Evolutionary conservation across 2,329 filamentous ascomycete genomes (phyloP), one percentile per base, ranked within the genome.

Genomic region (Ustilaginoidea virens): DNA sequence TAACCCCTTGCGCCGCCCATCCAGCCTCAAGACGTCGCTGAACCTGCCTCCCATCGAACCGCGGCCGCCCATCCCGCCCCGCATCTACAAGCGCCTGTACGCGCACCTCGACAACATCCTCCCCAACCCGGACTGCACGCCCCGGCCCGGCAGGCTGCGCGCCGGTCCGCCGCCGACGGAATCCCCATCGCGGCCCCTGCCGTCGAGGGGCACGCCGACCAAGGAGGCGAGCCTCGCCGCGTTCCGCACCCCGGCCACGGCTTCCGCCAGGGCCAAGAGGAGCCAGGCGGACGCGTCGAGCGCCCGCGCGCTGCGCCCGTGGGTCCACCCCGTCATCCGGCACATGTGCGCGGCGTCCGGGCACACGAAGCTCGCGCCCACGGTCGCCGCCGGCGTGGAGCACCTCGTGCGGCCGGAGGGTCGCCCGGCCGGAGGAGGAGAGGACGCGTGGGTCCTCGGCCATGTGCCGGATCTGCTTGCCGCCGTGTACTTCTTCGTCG

Each of bases 71-170:
- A 78, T 83, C 30, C 74, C 75, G 26, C 83, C 82, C 1, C 69
- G 73, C 31, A 66, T 83, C 29, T 96, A 96, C 60, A 80, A 80
- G 44, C 81, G 82, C 33, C 63, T 96, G 21, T 90, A 86, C 49
- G 60, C 60, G 18, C 85, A 87, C 47, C 70, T 96, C 34, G 77
- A 87, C 40, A 72, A 70, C 31, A 74, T 76, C 23, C 60, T 96
- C 5, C 64, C 67, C 10, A 52, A 51, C 17, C 40, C 58, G 11
- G 38, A 49, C 5, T 42, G 44, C 5, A 46, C 51, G 27, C 50
- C 42, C 14, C 52, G 51, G 10, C 28, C 40, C 15, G 37, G 37
- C 2, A 42, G 51, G 10, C 36, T 37, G 11, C 45, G 56, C 32
- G 51, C 48, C n/a, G 31, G 30, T 18, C 44, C 23, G 9, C 41